Conservation (phyloP, 2,329 filamentous ascomycete genomes). For the Fusarium torreyae region DNA sequence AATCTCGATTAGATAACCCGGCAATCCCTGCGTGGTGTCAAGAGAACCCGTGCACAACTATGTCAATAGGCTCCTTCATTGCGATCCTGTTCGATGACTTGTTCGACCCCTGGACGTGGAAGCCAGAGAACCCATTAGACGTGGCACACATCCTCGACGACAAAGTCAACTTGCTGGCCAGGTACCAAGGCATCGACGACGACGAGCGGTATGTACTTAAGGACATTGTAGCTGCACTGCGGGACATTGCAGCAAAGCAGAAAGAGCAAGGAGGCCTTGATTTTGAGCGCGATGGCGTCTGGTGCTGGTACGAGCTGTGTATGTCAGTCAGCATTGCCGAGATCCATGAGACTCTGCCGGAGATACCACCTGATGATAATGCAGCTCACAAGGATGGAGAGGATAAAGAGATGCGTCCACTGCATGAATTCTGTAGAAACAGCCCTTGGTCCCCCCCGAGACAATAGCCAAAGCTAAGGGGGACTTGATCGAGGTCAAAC, state of each 20-base stretch:
- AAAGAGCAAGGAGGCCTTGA: not conserved
- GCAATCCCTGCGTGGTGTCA: not conserved
- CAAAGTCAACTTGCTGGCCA: constrained; percentile 15
- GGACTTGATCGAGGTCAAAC: not conserved
- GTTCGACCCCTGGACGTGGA: not conserved
- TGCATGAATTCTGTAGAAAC: not conserved
- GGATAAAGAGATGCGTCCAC: not conserved
- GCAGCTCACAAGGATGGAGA: not conserved
- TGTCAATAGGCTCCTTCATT: not conserved
- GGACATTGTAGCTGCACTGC: not conserved
- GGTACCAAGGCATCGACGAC: not conserved
- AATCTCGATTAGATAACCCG: not conserved
- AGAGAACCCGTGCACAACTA: not conserved
- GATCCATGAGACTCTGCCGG: no score
- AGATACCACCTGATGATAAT: no score
- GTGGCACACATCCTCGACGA: constrained; percentile 3
- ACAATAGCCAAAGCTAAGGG: not conserved
- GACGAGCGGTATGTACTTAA: not conserved
- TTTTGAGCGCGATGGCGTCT: not conserved
- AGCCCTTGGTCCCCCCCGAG: not conserved
- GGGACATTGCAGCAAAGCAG: not conserved
- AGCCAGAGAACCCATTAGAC: not conserved
- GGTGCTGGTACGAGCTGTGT: constrained; percentile 14
- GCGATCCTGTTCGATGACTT: not conserved
- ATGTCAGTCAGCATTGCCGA: not conserved